phyloP scores from a whole-genome alignment of 2,329 filamentous ascomycete genomes.

The Sarocladium oryzae region DNA sequence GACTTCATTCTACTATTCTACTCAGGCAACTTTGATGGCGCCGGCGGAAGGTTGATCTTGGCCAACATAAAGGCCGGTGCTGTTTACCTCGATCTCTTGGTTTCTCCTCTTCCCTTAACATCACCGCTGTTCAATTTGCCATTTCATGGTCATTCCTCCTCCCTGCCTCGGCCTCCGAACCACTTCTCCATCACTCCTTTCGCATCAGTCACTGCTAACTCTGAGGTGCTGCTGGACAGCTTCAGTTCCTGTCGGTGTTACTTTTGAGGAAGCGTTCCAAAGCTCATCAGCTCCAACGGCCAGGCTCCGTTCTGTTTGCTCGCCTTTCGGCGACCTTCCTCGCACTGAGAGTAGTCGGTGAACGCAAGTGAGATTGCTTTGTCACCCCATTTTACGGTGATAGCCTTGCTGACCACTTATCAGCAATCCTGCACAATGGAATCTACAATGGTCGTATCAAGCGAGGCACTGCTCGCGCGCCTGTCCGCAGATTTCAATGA shows the following conservation, averaged over 20 bases:
- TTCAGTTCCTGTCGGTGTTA: slow-evolving; percentile 2
- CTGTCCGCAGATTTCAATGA: background rate
- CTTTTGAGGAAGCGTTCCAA: too few species aligned
- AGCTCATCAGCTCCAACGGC: background rate
- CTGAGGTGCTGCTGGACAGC: background rate
- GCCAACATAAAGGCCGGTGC: background rate
- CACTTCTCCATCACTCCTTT: background rate
- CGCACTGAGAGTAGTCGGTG: background rate
- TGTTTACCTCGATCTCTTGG: background rate
- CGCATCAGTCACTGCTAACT: background rate
- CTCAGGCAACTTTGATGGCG: background rate
- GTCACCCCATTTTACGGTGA: too few species aligned
- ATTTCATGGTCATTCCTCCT: too few species aligned
- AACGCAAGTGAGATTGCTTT: too few species aligned
- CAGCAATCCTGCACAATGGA: background rate
- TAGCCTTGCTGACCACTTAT: background rate
- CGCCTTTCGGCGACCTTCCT: background rate
- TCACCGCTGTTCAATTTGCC: too few species aligned
- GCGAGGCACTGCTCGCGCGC: slow-evolving; percentile 1
- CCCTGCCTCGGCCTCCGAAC: background rate
- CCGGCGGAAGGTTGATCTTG: background rate
- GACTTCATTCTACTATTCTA: background rate
- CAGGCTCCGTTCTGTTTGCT: background rate
- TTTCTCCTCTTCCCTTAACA: background rate
- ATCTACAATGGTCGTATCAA: background rate